These are phyloP conservation scores for Calocybe indica DNA, from an alignment of 768 basidiomycete species.

Conservation along the genomic window DNA sequence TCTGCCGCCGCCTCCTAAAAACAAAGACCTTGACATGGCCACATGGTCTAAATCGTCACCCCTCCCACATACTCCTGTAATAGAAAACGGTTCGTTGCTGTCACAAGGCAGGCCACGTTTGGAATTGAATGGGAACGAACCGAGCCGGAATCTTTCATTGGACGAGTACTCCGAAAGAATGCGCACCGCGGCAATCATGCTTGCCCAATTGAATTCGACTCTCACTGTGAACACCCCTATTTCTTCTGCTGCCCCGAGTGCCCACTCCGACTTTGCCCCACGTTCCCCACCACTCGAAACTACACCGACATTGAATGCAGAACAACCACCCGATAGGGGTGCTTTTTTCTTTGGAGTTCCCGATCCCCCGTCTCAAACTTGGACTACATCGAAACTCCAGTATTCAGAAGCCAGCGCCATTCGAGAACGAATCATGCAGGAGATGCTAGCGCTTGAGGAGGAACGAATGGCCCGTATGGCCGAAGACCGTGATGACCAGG, in stretches of 20 bases:
- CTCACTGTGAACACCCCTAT: constrained; percentile 42
- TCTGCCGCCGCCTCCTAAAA: constrained; percentile 76
- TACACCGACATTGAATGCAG: constrained; percentile 4
- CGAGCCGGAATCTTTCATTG: constrained; percentile 53
- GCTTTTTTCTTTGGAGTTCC: constrained; percentile 14
- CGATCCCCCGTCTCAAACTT: constrained; percentile 26
- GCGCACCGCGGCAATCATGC: constrained; percentile 98
- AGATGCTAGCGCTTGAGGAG: constrained; percentile 96
- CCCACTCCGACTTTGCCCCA: not conserved
- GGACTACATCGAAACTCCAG: constrained; percentile 60
- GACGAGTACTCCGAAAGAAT: constrained; percentile 99
- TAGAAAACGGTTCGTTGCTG: constrained; percentile 9
- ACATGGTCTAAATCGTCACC: constrained; percentile 71
- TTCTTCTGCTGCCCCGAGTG: constrained; percentile 13
- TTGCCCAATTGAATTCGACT: constrained; percentile 89
- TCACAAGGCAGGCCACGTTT: not conserved
- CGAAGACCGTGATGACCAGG: constrained; percentile 59
- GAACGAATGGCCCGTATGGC: constrained; percentile 94
- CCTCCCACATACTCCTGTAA: constrained; percentile 27
- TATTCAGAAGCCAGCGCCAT: constrained; percentile 84
- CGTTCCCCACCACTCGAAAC: too few species aligned
- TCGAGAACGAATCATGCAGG: constrained; percentile 93
- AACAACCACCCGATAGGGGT: constrained; percentile 8
- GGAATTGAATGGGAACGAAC: constrained; percentile 8
- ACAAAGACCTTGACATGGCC: constrained; percentile 82